Evolutionary conservation across 23 red algal species (phyloP).

Genomic region (Gracilaria gracilis): DNA sequence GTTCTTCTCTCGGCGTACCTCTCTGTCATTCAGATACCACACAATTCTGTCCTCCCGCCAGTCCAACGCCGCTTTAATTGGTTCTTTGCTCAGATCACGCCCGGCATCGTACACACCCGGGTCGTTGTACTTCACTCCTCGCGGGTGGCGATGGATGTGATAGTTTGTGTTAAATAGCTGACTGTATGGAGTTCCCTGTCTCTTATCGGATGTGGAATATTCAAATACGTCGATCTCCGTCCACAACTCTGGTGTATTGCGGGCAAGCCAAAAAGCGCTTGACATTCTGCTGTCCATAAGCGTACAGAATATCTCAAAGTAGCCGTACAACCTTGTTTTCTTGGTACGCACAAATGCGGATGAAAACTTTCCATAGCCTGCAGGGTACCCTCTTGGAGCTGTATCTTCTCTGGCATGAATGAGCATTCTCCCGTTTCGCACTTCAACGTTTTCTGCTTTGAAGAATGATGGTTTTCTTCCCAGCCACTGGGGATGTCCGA

Average conservation of each 20-base stretch:
- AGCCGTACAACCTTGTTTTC: slow-evolving; percentile 57
- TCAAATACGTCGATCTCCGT: slow-evolving; percentile 73
- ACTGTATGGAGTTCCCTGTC: slow-evolving; percentile 15
- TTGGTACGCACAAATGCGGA: slow-evolving; percentile 47
- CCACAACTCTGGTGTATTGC: slow-evolving; percentile 47
- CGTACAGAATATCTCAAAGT: slow-evolving; percentile 54
- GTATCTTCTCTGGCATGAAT: slow-evolving; percentile 36
- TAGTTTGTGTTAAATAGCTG: slow-evolving; percentile 48
- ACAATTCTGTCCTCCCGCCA: slow-evolving; percentile 41
- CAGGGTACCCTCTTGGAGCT: slow-evolving; percentile 2
- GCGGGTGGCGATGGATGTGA: slow-evolving; percentile 44
- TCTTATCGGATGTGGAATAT: slow-evolving; percentile 41
- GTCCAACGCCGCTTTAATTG: slow-evolving; percentile 43
- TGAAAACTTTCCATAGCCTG: slow-evolving; percentile 39
- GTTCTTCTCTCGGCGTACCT: slow-evolving; percentile 38
- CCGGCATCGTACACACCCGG: slow-evolving; percentile 27
- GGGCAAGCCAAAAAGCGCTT: slow-evolving; percentile 58
- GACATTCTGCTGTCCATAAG: slow-evolving; percentile 61
- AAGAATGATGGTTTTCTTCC: slow-evolving; percentile 55
- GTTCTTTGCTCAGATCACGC: slow-evolving; percentile 29
- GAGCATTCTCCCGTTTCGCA: slow-evolving; percentile 35
- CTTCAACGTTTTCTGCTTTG: slow-evolving; percentile 50
- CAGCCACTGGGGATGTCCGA: slow-evolving; percentile 33
- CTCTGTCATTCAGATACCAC: slow-evolving; percentile 51
- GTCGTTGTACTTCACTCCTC: slow-evolving; percentile 22